Evolutionary conservation across 192 early-diverging fungal species (phyloP), one percentile per base, ranked within the genome.

Genomic region (Umbelopsis sp.): DNA sequence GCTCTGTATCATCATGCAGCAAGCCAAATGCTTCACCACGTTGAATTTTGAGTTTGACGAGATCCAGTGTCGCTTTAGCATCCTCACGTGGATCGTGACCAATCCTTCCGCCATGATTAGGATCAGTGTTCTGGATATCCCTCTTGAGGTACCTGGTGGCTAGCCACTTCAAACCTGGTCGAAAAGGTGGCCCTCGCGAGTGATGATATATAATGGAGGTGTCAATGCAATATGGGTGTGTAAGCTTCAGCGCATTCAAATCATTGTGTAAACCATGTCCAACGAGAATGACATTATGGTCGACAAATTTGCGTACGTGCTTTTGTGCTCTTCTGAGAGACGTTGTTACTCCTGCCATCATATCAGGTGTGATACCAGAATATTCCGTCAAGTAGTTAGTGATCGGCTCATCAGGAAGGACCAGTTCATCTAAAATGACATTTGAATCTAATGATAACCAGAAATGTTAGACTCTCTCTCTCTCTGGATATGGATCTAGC

Each of bases 41-140:
- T 47, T 72, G 47, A 34, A 90, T n/a, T 34, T 86, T 89, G 43
- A 85, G 71, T 71, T 87, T 83, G 36, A 89, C 75, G 0, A 93
- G 56, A 74, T 93, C 91, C 59, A 93, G 71, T 21, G 83, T 83
- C 11, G 90, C 85, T 22, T 71, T 66, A 16, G 92, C 89, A 86
- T 93, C 92, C 73, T 92, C 89, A 22, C 80, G 72, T 68, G 85
- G 85, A 77, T 92, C 90, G 82, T 93, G 92, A 41, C 92, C 90
- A 56, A 74, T 69, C 12, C 54, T 74, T 4, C 32, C 38, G 21
- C 31, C 50, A 45, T 72, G 56, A 9, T 72, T 71, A 8, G 59
- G 53, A 20, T 70, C 68, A 49, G 82, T 71, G 24, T 41, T 68
- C 66, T 93, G 92, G 71, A 93, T 92, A 16, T 69, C 31, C 45